Percentiles rank a stretch among this genome's conserved stretches.
These are phyloP conservation scores for Scutellaria baicalensis DNA, from an alignment of 257 asterid species.

Conservation along the genomic window DNA sequence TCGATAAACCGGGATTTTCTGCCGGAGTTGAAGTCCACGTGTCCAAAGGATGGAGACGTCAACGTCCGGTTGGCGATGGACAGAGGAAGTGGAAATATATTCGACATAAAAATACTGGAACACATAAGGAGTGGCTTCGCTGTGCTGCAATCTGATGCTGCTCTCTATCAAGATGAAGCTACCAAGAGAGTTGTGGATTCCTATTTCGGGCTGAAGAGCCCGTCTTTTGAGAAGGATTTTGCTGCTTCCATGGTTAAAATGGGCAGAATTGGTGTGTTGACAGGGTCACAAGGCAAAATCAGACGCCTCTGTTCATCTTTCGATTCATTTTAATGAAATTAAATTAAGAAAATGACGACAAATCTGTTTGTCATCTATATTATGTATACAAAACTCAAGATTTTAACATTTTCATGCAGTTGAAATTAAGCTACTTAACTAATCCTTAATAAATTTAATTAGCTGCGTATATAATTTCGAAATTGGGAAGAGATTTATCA, in stretches of 20 bases:
- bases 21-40: slow-evolving; percentile 46
- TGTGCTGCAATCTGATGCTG: slow-evolving; percentile 67
- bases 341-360: no score
- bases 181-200: slow-evolving; percentile 64
- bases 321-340: slow-evolving; percentile 9
- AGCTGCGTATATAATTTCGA: no score
- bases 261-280: slow-evolving; percentile 69
- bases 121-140: slow-evolving; percentile 67
- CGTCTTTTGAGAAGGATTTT: slow-evolving; percentile 64
- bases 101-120: slow-evolving; percentile 48
- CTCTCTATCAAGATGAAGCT: slow-evolving; percentile 43
- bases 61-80: slow-evolving; percentile 58
- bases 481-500: no score
- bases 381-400: no score
- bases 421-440: no score
- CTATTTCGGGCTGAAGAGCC: slow-evolving; percentile 44
- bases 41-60: slow-evolving; percentile 47
- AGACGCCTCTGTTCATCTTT: slow-evolving; percentile 58
- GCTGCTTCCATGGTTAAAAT: slow-evolving; percentile 56
- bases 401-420: no score
- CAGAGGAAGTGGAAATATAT: slow-evolving; percentile 35
- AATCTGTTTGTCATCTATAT: no score
- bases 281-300: slow-evolving; percentile 59
- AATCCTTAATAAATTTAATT: no score
- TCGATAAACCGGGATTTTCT: slow-evolving; percentile 51